Evolutionary conservation across 352 stramenopile genomes (phyloP), one percentile per base, ranked within the genome.

Genomic region (Phytopythium cucurbitacearum): DNA sequence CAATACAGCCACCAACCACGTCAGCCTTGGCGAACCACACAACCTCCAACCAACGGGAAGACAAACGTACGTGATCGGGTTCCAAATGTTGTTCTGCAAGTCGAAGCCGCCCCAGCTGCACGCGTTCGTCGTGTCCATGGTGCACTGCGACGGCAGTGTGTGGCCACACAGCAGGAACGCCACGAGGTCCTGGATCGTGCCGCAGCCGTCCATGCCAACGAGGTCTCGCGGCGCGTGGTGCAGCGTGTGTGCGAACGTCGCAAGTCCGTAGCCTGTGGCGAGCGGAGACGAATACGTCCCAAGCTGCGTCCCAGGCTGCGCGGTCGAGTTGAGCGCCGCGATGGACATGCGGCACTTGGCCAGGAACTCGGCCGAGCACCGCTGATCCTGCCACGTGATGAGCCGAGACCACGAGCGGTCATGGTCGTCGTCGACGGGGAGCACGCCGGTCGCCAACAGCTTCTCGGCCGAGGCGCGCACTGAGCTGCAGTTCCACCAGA

Each of bases 341-440:
- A 73, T 60, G 41, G 56, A 61, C 40, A 59, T 40, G 37, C 49
- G 51, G 53, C 68, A 85, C 2, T 64, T 32, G 0, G 64, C 43
- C 4, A 94, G 54, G 48, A 89, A 90, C n/a, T 39, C 58, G 15
- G 61, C 48, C 36, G 76, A 77, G 51, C 84, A 94, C 35, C 84
- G 78, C 64, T 85, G 71, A 33, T 94, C 84, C 53, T 94, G 76
- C 84, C 84, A 94, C 44, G 80, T 91, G 21, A 91, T 64, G 13
- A 94, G 49, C 7, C 72, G 56, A 21, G 75, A 89, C 84, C 84
- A 94, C 12, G 54, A 47, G 28, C 60, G 35, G 35, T 62, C 56
- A 11, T 69, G 39, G 16, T 9, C 40, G 13, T 57, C 39, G n/a
- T 56, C 57, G 35, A 36, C 7, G 9, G 15, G 3, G 5, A 40